Percentiles rank a stretch among this genome's conserved stretches.
Evolutionary conservation across 305 asterid species (phyloP).

Genomic region (Ajuga reptans): DNA sequence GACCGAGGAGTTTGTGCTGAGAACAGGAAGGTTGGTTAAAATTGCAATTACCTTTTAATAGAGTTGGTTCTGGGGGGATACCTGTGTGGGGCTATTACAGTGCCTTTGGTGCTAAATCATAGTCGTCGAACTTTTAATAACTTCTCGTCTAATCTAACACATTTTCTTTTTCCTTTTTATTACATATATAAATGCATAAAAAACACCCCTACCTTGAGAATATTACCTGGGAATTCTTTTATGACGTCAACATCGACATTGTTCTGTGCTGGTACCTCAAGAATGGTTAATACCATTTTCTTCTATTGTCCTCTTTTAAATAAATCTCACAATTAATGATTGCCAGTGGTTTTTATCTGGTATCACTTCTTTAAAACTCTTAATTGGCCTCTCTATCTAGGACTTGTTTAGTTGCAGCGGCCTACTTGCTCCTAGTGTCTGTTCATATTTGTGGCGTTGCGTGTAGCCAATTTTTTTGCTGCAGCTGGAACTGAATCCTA

Average conservation of each 20-base stretch:
- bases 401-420: background rate
- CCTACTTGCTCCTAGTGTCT: background rate
- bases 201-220: background rate
- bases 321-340: background rate
- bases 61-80: constrained; percentile 7
- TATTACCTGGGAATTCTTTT: background rate
- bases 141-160: background rate
- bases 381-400: background rate
- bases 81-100: background rate
- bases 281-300: background rate
- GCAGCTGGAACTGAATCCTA: background rate
- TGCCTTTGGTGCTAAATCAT: constrained; percentile 5
- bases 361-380: background rate
- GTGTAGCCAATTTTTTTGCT: background rate
- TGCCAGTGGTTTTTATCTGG: background rate
- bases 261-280: constrained; percentile 1
- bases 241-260: background rate
- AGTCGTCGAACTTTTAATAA: background rate
- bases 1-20: constrained; percentile 92
- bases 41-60: background rate
- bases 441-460: background rate
- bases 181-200: background rate
- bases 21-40: constrained; percentile 86
- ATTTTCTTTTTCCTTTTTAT: background rate
- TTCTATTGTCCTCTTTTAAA: background rate